Conservation (phyloP, 1,139 yeast genomes). For the Geotrichum macrosporum region DNA sequence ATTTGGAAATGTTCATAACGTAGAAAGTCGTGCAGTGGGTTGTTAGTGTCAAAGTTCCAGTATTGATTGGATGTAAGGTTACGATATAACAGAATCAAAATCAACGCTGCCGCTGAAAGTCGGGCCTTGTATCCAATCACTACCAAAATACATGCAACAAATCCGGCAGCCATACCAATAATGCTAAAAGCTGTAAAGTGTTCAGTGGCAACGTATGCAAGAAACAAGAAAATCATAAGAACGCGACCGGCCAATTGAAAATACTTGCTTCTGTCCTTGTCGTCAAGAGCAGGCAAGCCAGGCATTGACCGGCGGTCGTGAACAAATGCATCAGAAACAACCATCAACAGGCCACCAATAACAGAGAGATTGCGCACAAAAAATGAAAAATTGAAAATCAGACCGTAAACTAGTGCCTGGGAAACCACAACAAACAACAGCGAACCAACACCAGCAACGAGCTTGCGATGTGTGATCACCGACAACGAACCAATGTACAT, state of each 20-base stretch:
- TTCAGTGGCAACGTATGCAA: conserved; percentile 79
- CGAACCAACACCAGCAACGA: conserved; percentile 67
- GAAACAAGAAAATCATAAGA: conserved; percentile 75
- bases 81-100: conserved; percentile 67
- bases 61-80: conserved; percentile 81
- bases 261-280: conserved; percentile 80
- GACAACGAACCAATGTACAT: conserved; percentile 74
- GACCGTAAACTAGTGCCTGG: conserved; percentile 88
- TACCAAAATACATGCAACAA: conserved; percentile 69
- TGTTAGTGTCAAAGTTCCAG: conserved; percentile 71
- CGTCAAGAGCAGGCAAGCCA: conserved; percentile 82
- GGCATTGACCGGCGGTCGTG: conserved; percentile 80
- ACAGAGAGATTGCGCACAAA: conserved; percentile 83
- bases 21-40: conserved; percentile 81
- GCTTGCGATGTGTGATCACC: conserved; percentile 66
- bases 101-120: conserved; percentile 76
- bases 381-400: conserved; percentile 75
- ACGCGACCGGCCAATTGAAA: conserved; percentile 85
- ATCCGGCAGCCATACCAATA: conserved; percentile 65
- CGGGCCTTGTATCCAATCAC: conserved; percentile 93
- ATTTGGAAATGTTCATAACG: conserved; percentile 95
- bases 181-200: conserved; percentile 67
- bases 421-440: conserved; percentile 67
- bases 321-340: conserved; percentile 84
- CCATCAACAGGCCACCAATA: conserved; percentile 87